Base-by-base conservation (phyloP, 768 basidiomycete species). In the Suillus ampliporus region DNA sequence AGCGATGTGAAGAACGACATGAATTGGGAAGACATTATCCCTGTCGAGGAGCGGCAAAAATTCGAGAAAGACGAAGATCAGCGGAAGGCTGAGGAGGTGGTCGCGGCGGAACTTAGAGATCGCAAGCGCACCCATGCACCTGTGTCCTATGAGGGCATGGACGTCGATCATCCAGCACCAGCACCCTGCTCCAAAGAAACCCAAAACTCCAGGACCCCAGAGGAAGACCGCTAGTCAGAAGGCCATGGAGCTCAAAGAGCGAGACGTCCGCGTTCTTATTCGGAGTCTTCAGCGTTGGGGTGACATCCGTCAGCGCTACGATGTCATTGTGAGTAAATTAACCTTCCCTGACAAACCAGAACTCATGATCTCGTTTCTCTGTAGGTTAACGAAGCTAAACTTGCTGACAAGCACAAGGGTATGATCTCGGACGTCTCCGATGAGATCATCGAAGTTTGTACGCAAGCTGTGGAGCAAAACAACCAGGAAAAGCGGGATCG, bases 11-110 rank as follows among this genome's bases (percentile, higher is more conserved):
- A 98, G 84, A 94, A 95, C 73, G 97, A 99, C 78, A 95, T 97
- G 88, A 94, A 77, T 71, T 99, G 97, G 97, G 97, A 99, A 72
- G 97, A 99, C 64, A 99, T 99, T 76, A 99, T 99, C 69, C 97
- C 97, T 19, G 74, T 91, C 10, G 95, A 96, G 26, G 95, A 95
- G 70, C 89, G 97, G 7, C 88, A 90, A 75, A 89, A 86, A 73
- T 86, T 90, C 48, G 94, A 94, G 64, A 84, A 85, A 34, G 95
- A 96, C 66, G 90, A 94, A 63, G 89, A 90, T 64, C 83, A 89
- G 62, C 82, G 85, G 62, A 88, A 87, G 69, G 86, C 85, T 41
- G 90, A 94, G 68, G 91, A 94, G 63, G 71, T 88, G 62, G 83
- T 80, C 54, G 79, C 89, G 8, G 86, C 88, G 65, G 90, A 92